phyloP scores from a whole-genome alignment of 2,329 filamentous ascomycete species.

The Hirsutella thompsonii region DNA sequence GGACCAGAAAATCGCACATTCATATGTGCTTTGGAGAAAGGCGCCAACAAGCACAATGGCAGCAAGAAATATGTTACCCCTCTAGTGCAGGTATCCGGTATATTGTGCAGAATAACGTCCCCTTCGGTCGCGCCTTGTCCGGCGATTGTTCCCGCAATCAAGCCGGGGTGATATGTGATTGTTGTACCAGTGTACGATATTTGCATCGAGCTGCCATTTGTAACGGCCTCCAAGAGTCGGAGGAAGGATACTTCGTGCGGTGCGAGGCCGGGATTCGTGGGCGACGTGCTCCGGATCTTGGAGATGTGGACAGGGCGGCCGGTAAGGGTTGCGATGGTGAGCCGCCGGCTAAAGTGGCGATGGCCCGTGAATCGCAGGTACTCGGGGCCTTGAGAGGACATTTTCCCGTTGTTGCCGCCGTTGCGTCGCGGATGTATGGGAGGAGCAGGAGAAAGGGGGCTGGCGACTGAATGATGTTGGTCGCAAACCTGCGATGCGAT shows the following conservation, averaged over 20 bases:
- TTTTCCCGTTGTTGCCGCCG: neutral
- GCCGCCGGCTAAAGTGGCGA: constrained; percentile 67
- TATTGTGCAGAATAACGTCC: constrained; percentile 68
- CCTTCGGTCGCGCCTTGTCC: constrained; percentile 58
- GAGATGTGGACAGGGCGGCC: constrained; percentile 84
- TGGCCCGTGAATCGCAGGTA: constrained; percentile 73
- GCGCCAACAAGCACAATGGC: constrained; percentile 77
- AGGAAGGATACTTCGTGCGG: constrained; percentile 93
- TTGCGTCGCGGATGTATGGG: neutral
- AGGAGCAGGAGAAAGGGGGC: constrained; percentile 3
- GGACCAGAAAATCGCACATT: constrained; percentile 84
- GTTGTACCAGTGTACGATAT: constrained; percentile 95
- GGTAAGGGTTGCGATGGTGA: constrained; percentile 83
- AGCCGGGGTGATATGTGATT: constrained; percentile 78
- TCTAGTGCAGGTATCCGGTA: constrained; percentile 64
- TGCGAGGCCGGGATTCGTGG: constrained; percentile 76
- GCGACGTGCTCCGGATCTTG: constrained; percentile 78
- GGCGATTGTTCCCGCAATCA: constrained; percentile 75
- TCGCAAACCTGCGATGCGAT: neutral
- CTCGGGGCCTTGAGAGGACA: constrained; percentile 32
- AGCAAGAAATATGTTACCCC: constrained; percentile 88
- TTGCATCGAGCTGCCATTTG: constrained; percentile 88
- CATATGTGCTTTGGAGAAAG: constrained; percentile 83
- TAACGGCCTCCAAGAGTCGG: constrained; percentile 84
- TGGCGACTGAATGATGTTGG: neutral